Conservation (phyloP, 2,329 filamentous ascomycete genomes). For the Aspergillus sp. region DNA sequence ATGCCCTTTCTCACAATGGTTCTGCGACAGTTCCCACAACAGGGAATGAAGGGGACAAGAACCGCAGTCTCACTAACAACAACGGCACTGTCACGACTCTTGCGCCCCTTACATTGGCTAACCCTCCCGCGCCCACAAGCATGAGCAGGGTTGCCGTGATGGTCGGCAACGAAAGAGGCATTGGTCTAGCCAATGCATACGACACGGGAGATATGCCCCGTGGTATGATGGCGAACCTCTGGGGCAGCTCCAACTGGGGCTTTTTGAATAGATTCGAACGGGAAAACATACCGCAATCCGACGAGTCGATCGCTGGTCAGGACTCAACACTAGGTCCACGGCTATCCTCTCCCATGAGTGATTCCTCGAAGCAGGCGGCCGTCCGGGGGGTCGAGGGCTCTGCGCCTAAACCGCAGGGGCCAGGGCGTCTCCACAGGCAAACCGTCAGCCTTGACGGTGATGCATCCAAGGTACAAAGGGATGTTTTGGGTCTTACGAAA, state of each 20-base stretch:
- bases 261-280: conserved; percentile 53
- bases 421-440: conserved; percentile 41
- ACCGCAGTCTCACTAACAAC: conserved; percentile 20
- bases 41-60: conserved; percentile 27
- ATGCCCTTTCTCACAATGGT: conserved; percentile 58
- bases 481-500: conserved; percentile 33
- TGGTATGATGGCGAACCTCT: conserved; percentile 83
- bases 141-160: conserved; percentile 79
- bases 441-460: conserved; percentile 47
- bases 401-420: conserved; percentile 9
- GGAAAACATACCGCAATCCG: conserved; percentile 38
- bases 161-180: conserved; percentile 65
- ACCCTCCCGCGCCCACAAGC: conserved; percentile 72
- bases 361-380: conserved; percentile 15
- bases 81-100: conserved; percentile 55
- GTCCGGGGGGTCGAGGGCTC: conserved; percentile 13
- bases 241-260: conserved; percentile 81
- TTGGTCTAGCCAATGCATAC: conserved; percentile 52
- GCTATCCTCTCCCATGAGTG: conserved; percentile 15
- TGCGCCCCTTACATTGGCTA: conserved; percentile 73
- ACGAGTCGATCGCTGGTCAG: conserved; percentile 12
- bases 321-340: conserved; percentile 8
- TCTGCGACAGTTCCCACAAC: conserved; percentile 29
- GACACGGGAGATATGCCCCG: conserved; percentile 65
- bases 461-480: conserved; percentile 25